phyloP scores from a whole-genome alignment of 257 asterid genomes.

The Solanum okadae region DNA sequence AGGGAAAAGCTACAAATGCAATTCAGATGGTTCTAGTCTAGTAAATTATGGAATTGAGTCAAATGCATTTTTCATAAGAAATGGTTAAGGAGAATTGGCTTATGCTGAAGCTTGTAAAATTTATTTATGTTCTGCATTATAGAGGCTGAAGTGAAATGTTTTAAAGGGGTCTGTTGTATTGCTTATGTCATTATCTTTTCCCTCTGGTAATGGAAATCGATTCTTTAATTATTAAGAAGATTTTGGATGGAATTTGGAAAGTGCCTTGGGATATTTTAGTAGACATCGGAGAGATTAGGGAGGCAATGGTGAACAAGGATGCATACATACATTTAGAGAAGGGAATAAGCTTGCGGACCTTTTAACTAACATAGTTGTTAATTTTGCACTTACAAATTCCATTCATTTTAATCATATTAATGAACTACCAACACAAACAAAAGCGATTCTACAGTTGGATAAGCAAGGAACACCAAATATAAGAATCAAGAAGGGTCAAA shows the following conservation, averaged over 20 bases:
- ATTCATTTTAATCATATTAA: too few species aligned
- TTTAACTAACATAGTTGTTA: not conserved
- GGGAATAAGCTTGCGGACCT: not conserved
- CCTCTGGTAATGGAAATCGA: not conserved
- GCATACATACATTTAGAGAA: not conserved
- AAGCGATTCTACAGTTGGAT: not conserved
- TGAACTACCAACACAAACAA: not conserved
- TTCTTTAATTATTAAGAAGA: too few species aligned
- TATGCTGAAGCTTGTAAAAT: not conserved
- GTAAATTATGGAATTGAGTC: too few species aligned
- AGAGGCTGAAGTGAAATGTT: not conserved
- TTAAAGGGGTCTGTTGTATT: not conserved
- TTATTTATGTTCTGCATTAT: not conserved
- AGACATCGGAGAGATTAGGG: not conserved
- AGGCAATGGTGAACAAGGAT: not conserved
- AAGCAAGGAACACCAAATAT: not conserved
- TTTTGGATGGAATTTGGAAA: not conserved
- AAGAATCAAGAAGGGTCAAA: not conserved
- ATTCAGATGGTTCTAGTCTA: not conserved
- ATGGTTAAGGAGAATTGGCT: not conserved
- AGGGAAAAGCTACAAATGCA: not conserved
- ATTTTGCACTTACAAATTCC: too few species aligned
- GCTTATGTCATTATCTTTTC: too few species aligned
- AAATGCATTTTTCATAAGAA: too few species aligned
- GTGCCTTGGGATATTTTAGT: not conserved